Evolutionary conservation across 1,139 yeast genomes (phyloP).

Genomic region (Sporopachydermia cereana): DNA sequence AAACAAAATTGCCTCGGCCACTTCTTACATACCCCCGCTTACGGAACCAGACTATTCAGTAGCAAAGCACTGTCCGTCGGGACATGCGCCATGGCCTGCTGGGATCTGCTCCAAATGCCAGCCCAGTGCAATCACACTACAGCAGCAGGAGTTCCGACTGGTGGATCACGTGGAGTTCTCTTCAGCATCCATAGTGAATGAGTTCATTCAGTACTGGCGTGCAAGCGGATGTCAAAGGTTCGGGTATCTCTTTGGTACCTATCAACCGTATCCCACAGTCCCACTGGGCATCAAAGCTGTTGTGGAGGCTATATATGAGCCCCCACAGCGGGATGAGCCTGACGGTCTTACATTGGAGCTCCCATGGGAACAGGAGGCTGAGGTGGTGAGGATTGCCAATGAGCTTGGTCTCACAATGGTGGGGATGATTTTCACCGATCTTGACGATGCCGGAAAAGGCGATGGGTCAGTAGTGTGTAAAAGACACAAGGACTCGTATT

Average conservation of each 20-base stretch:
- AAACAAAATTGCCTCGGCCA: conserved; percentile 42
- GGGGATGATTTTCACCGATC: conserved; percentile 83
- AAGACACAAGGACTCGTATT: conserved; percentile 86
- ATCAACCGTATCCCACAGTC: conserved; percentile 64
- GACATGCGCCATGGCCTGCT: conserved; percentile 87
- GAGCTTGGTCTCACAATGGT: conserved; percentile 57
- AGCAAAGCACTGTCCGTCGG: conserved; percentile 52
- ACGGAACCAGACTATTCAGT: conserved; percentile 61
- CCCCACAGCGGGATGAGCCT: conserved; percentile 75
- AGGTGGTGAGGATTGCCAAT: conserved; percentile 44
- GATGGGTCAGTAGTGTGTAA: conserved; percentile 87
- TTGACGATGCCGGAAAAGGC: conserved; percentile 75
- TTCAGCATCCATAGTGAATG: conserved; percentile 57
- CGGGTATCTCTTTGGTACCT: conserved; percentile 76
- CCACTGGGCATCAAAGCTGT: conserved; percentile 92
- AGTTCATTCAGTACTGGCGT: conserved; percentile 89
- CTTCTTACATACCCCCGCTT: conserved; percentile 69
- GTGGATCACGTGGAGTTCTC: conserved; percentile 95
- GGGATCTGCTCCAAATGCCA: conserved; percentile 98
- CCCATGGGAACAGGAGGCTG: conserved; percentile 46
- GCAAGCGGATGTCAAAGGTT: conserved; percentile 75
- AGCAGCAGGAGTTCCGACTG: conserved; percentile 85
- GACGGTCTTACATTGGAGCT: conserved; percentile 68
- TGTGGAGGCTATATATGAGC: conserved; percentile 89
- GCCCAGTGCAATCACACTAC: conserved; percentile 88